These are phyloP conservation scores for Yamadazyma friedrichii DNA, from an alignment of 1,139 yeast species.

Conservation along the genomic window DNA sequence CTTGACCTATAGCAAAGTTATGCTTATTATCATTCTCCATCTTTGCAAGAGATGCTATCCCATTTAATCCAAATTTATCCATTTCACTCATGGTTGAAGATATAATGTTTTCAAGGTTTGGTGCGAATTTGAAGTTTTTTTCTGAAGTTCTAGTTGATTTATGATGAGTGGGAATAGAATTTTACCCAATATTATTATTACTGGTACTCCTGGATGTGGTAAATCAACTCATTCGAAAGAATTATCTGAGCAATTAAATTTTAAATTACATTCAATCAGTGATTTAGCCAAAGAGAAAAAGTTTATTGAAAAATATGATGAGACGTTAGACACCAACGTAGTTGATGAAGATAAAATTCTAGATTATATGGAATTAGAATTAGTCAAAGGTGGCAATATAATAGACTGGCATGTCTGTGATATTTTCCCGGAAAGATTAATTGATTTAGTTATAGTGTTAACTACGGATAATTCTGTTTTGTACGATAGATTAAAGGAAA, in stretches of 20 bases:
- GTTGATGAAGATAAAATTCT: conserved; percentile 89
- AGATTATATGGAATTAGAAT: conserved; percentile 75
- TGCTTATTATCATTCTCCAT: conserved; percentile 68
- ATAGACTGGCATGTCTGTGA: conserved; percentile 99
- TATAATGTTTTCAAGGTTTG: neutral
- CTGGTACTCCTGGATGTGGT: conserved; percentile 99
- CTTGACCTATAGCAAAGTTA: conserved; percentile 81
- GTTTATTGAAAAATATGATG: conserved; percentile 83
- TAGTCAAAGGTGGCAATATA: conserved; percentile 80
- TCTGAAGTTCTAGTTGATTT: neutral
- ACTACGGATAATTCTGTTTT: conserved; percentile 71
- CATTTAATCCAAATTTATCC: conserved; percentile 73
- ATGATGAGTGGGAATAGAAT: conserved; percentile 26
- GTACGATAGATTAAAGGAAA: conserved; percentile 68
- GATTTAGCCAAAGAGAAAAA: conserved; percentile 77
- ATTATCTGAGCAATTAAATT: conserved; percentile 15
- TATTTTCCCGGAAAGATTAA: conserved; percentile 86
- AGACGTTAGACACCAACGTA: conserved; percentile 77
- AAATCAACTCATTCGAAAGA: conserved; percentile 72
- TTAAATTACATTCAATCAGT: conserved; percentile 67
- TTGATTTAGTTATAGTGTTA: conserved; percentile 88
- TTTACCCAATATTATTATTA: conserved; percentile 79
- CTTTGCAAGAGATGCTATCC: conserved; percentile 63
- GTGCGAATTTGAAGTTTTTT: neutral
- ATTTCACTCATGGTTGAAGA: conserved; percentile 22